Base-by-base conservation (phyloP, 192 early-diverging fungal species). In the Umbelopsis vinacea region DNA sequence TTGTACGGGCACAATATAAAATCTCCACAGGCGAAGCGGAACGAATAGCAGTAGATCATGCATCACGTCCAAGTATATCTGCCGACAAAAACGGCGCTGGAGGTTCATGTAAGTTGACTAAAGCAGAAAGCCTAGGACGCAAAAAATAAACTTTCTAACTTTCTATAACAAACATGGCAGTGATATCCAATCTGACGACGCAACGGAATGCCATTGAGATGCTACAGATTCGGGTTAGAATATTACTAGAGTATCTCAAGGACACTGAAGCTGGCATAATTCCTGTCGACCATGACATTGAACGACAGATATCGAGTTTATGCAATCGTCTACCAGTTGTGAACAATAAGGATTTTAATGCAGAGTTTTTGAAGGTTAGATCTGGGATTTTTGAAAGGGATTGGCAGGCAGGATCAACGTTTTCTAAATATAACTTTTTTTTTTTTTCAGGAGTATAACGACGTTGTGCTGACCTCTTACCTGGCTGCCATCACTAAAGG, bases 11-110 rank as follows among this genome's bases (percentile, higher is more conserved):
- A 17, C 66, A 82, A 29, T 96, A 93, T 78, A 90, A 88, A 71
- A 87, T 96, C 24, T 93, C 93, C 70, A 94, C 94, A 7, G 89
- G 89, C 26, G 94, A 96, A 69, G 93, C 93, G 37, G 94, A 96
- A 74, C 84, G 93, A 46, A 93, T 96, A 73, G 92, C 94, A 10
- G 89, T 96, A 11, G 92, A 96, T 74, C 93, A 95, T 75, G 90
- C 95, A 40, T 92, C 93, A 21, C 88, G 91, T 54, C 85, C 83
- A 6, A 75, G 67, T n/a, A 52, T 73, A 37, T 84, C 85, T 14
- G 84, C 83, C n/a, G 74, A 76, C 15, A 87, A 87, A 35, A 74
- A 81, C 35, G 77, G 81, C n/a, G 77, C 82, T 45, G 87, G 84
- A 8, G 87, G 86, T 19, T 76, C 84, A 46, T 72, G 90, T 89